Conservation (phyloP, 768 basidiomycete genomes). For the Sarcodon aspratus region DNA sequence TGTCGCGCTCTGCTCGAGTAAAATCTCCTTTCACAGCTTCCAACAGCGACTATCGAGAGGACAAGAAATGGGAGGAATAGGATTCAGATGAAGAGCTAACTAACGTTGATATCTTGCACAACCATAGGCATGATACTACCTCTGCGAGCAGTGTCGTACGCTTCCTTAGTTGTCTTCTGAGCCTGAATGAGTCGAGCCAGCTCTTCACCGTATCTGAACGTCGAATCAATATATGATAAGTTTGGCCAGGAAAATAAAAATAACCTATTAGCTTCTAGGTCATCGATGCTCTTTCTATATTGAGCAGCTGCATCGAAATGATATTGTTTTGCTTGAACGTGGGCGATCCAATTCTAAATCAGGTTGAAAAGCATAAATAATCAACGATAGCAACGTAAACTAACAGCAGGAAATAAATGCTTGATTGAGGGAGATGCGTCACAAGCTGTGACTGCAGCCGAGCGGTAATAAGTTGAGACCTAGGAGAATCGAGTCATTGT, state of each 20-base stretch:
- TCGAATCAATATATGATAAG: slow-evolving; percentile 2
- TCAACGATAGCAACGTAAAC: slow-evolving; percentile 4
- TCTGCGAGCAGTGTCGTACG: slow-evolving; percentile 53
- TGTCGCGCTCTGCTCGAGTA: slow-evolving; percentile 74
- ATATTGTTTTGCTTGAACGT: slow-evolving; percentile 68
- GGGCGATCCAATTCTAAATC: slow-evolving; percentile 62
- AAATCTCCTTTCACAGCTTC: slow-evolving; percentile 59
- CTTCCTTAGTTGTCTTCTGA: slow-evolving; percentile 54
- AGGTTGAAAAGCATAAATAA: neutral
- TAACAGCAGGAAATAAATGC: slow-evolving; percentile 44
- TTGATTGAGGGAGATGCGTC: slow-evolving; percentile 31
- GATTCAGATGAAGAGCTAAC: slow-evolving; percentile 1
- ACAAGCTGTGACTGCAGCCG: slow-evolving; percentile 31
- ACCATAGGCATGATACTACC: slow-evolving; percentile 53
- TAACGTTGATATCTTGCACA: slow-evolving; percentile 70
- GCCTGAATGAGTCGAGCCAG: slow-evolving; percentile 69
- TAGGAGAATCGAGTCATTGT: slow-evolving; percentile 13
- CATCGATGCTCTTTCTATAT: slow-evolving; percentile 81
- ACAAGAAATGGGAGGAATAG: neutral
- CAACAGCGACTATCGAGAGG: slow-evolving; percentile 50
- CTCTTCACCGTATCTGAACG: slow-evolving; percentile 74
- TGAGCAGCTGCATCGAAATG: slow-evolving; percentile 90
- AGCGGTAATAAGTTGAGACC: slow-evolving; percentile 56
- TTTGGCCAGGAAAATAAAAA: slow-evolving; percentile 6
- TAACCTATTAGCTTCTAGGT: slow-evolving; percentile 66